These are phyloP conservation scores for Hygrocybe punicea DNA, from an alignment of 768 basidiomycete species.

Conservation along the genomic window DNA sequence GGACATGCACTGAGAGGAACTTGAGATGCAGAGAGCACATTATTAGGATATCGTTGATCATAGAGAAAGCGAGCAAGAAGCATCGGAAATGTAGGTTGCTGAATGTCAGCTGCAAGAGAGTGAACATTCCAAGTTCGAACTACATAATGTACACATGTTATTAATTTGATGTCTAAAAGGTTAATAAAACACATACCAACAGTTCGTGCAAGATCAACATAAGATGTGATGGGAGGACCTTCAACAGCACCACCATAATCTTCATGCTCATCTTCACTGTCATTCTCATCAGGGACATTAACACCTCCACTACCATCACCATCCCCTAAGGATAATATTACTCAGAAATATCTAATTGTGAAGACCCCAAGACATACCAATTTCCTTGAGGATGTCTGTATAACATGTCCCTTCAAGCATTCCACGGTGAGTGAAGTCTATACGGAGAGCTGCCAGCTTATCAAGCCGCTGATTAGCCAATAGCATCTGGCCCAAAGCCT, in stretches of 20 bases:
- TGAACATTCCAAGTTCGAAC: background rate
- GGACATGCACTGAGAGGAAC: background rate
- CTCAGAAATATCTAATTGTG: background rate
- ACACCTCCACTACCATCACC: background rate
- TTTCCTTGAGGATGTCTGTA: background rate
- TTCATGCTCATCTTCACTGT: background rate
- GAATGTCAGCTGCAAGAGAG: slow-evolving; percentile 1
- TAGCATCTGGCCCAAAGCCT: slow-evolving; percentile 39
- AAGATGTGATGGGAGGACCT: background rate
- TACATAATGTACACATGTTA: background rate
- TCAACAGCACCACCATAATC: slow-evolving; percentile 4
- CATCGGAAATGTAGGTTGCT: slow-evolving; percentile 16
- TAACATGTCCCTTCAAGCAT: slow-evolving; percentile 12
- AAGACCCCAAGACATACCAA: background rate
- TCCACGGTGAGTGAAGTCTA: slow-evolving; percentile 14
- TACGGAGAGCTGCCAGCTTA: slow-evolving; percentile 24
- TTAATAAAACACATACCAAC: background rate
- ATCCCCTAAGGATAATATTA: background rate
- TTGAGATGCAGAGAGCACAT: background rate
- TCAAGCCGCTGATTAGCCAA: slow-evolving; percentile 30
- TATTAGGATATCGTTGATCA: slow-evolving; percentile 4
- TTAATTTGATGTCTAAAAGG: background rate
- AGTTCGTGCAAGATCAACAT: slow-evolving; percentile 3
- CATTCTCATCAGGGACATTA: background rate
- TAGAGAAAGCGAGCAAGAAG: slow-evolving; percentile 27